Evolutionary conservation across 768 basidiomycete species (phyloP), one percentile per base, ranked within the genome.

Genomic region (Tylopilus subfusipes): DNA sequence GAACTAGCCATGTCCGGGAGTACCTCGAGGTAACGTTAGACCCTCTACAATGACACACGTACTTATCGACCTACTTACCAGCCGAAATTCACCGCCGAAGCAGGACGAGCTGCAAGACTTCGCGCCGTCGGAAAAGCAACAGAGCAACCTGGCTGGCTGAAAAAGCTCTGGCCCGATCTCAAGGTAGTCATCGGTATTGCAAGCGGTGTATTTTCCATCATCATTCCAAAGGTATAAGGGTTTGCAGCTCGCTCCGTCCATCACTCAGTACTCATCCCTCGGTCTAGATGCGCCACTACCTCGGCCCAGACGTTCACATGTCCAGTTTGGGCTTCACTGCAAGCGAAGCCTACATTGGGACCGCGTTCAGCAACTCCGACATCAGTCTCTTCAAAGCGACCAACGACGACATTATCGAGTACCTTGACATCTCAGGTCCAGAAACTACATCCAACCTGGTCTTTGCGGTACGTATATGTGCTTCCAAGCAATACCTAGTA

Each of bases 401-500:
- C 9, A 38, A 14, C 31, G 54, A 64, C 14, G 65, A 62, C 11
- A 25, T 64, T 18, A 42, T 66, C 24, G 62, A 64, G 43, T 63
- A 58, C 40, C 61, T 63, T 5, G 61, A 63, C 24, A 6, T 64
- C 40, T 25, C 47, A 0, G 24, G 53, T 27, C 42, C 54, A 19
- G 65, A 62, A 39, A 56, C 24, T 7, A 36, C 62, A 24, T 52
- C 57, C 19, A 59, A 50, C n/a, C 19, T 65, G 27, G 44, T 19
- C 1, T 34, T 58, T 42, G 60, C 54, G 10, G 63, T 64, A 49
- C 21, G 52, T n/a, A 24, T 5, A 10, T 19, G 12, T 14, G 22
- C 38, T 31, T 14, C 11, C 18, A 9, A 34, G 22, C 4, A 0
- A 13, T 33, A 12, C 31, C 31, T 13, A 33, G 31, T 10, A 8